Conservation (phyloP, 225 moss, liverwort and hornwort species). For the Pseudisothecium myosuroides region DNA sequence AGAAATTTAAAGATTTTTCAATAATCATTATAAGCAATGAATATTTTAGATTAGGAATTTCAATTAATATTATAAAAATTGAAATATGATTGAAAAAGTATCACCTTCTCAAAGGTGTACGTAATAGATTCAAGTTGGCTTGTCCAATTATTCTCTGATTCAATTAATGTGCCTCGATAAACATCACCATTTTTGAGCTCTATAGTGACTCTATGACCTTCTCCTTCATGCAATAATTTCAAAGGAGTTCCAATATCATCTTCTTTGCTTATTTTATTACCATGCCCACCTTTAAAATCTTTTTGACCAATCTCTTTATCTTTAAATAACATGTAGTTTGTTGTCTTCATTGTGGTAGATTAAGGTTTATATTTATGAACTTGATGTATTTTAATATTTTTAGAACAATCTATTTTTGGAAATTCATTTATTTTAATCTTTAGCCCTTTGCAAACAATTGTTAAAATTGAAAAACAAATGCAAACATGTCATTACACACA, state of each 20-base stretch:
- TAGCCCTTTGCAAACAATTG: background rate
- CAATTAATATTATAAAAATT: background rate
- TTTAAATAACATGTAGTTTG: background rate
- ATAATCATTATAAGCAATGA: too few relatives aligned
- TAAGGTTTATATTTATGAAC: too few relatives aligned
- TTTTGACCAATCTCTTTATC: background rate
- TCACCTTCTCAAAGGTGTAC: conserved; percentile 16
- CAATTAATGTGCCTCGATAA: conserved; percentile 60
- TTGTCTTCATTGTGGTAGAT: background rate
- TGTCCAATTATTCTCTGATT: conserved; percentile 81
- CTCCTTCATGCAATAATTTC: conserved; percentile 83
- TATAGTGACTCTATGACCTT: conserved; percentile 59
- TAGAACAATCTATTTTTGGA: background rate
- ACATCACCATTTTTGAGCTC: conserved; percentile 69
- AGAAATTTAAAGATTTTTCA: background rate
- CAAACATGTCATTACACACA: background rate
- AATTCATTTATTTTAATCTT: background rate
- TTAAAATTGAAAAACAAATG: background rate
- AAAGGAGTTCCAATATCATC: conserved; percentile 57
- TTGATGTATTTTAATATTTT: background rate
- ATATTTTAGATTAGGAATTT: background rate
- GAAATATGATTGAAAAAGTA: background rate
- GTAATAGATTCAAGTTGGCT: conserved; percentile 65
- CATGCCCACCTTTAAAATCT: background rate
- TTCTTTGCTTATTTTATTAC: background rate